A percentile compares a stretch with the other conserved stretches of the same genome.
phyloP scores from a whole-genome alignment of 2,329 filamentous ascomycete genomes.

The Arthrobotrys musiformis region DNA sequence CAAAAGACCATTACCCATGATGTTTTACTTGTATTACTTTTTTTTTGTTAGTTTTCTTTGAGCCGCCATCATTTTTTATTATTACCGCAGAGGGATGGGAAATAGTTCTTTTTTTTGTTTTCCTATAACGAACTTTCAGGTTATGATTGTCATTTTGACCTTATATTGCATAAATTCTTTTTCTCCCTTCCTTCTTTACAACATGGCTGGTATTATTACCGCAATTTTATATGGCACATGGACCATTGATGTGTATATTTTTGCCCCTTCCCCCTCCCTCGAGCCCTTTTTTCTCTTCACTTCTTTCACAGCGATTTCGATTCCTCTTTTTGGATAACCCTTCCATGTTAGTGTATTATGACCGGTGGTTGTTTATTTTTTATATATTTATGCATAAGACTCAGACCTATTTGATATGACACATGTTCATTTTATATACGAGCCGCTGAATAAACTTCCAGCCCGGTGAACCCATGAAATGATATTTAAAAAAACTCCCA shows the following conservation, averaged over 20 bases:
- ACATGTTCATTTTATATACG: too few species aligned
- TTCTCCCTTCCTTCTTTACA: neutral
- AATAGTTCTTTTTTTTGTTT: slow-evolving; percentile 9
- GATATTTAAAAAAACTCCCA: too few species aligned
- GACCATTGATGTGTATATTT: slow-evolving; percentile 27
- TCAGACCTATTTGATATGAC: slow-evolving; percentile 1
- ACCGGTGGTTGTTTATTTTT: neutral
- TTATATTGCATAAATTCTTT: neutral
- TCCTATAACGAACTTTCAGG: slow-evolving; percentile 28
- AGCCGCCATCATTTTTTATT: neutral
- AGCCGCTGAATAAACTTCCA: too few species aligned
- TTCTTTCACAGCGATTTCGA: neutral
- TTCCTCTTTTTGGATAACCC: neutral
- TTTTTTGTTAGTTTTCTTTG: neutral
- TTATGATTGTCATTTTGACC: slow-evolving; percentile 21
- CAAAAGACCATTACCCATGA: slow-evolving; percentile 18
- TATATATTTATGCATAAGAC: neutral
- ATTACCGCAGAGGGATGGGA: slow-evolving; percentile 27
- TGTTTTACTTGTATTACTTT: neutral
- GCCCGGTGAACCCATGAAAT: too few species aligned
- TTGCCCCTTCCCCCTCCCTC: neutral
- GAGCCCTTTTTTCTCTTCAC: neutral
- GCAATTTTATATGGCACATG: neutral
- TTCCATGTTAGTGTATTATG: slow-evolving; percentile 15
- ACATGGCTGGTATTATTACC: slow-evolving; percentile 4